These are phyloP conservation scores for Tubosaeta sp. DNA, from an alignment of 768 basidiomycete genomes.

Conservation along the genomic window DNA sequence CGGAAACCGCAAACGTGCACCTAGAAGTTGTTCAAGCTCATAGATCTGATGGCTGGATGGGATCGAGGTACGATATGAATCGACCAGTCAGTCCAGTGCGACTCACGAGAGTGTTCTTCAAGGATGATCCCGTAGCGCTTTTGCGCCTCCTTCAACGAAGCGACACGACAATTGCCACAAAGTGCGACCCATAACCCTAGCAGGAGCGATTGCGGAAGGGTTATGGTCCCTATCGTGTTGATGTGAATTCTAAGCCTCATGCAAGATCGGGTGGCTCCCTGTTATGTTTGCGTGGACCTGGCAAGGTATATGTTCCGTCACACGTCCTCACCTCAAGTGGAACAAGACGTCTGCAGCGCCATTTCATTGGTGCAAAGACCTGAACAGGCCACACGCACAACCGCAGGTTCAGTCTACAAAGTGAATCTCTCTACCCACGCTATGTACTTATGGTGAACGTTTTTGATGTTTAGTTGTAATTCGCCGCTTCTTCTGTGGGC, in stretches of 20 bases:
- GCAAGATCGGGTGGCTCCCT: background rate
- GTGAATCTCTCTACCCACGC: conserved; percentile 1
- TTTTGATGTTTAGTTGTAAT: conserved; percentile 2
- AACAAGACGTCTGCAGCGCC: background rate
- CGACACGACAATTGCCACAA: too few species aligned
- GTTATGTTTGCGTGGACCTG: background rate
- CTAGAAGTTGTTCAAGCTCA: too few species aligned
- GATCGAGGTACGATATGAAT: too few species aligned
- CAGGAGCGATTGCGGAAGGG: too few species aligned
- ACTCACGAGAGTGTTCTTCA: too few species aligned
- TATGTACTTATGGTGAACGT: background rate
- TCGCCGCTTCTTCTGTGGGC: conserved; percentile 8
- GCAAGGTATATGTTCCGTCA: background rate
- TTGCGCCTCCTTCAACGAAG: too few species aligned
- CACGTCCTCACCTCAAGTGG: background rate
- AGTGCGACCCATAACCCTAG: too few species aligned
- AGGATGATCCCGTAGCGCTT: too few species aligned
- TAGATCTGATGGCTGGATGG: too few species aligned
- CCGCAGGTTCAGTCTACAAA: conserved; percentile 12
- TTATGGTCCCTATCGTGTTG: too few species aligned
- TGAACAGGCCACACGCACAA: background rate
- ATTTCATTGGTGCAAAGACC: background rate
- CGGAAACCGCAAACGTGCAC: too few species aligned
- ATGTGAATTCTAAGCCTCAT: background rate
- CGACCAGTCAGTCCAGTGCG: too few species aligned